Evolutionary conservation across 2,329 filamentous ascomycete species (phyloP), one percentile per base, ranked within the genome.

Genomic region (Pseudopyrenochaeta lycopersici): DNA sequence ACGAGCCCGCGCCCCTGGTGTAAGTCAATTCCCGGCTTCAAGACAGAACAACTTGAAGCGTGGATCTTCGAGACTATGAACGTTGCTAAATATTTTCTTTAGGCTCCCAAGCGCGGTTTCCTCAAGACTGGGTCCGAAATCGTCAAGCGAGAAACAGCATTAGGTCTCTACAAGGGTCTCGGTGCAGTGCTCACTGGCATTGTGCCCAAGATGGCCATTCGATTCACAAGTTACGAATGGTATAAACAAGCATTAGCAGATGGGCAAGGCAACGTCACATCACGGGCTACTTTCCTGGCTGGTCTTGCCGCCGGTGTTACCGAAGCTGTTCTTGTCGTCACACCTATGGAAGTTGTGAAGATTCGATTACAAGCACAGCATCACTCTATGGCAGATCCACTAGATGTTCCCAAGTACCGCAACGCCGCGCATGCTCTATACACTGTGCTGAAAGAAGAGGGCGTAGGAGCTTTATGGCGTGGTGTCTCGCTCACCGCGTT

Each of bases 301-400:
- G 95, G 95, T 72, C 88, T 99, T 40, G 86, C 90, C 20, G 95
- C 95, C 21, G 95, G 95, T 78, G 88, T 99, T 15, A 98, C 95
- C 17, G 95, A 99, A 84, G 95, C 95, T 62, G 94, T 99, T 39
- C 89, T 91, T 43, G 91, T 99, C 46, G 95, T 99, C 51, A 97
- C 93, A 27, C 95, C 95, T 5, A 99, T 99, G 95, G 95, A 99
- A 81, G 95, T 99, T 58, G 87, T 99, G 79, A 99, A 99, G 85
- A 99, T 99, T 75, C 90, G 95, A 43, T 86, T 99, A 66, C 95
- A 99, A 83, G 94, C 94, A 4, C 95, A 99, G 80, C 91, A 97
- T 81, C 95, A 99, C 86, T 92, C 88, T 75, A 95, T 99, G 89
- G 92, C 95, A 43, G 95, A 99, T 75, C 95, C 95, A 5, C 88